A percentile compares a stretch with the other conserved stretches of the same genome.
These are phyloP conservation scores for Entomortierella beljakovae DNA, from an alignment of 192 early-diverging fungal species.

Conservation along the genomic window DNA sequence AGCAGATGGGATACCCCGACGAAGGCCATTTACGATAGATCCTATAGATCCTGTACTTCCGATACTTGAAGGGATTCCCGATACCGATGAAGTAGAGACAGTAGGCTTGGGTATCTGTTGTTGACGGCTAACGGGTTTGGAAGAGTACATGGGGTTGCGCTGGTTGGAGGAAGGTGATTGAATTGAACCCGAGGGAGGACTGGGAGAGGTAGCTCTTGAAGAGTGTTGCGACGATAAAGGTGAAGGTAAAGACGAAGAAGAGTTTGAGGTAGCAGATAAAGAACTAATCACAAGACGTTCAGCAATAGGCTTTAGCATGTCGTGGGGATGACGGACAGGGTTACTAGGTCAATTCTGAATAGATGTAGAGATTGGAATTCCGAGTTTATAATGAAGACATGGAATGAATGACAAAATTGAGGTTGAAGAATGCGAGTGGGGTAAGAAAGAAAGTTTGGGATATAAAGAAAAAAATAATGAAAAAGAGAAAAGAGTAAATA, in stretches of 20 bases:
- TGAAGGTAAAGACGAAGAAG: constrained; percentile 10
- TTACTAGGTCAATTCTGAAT: not conserved
- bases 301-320: constrained; percentile 15
- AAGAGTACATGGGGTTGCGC: constrained; percentile 26
- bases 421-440: not conserved
- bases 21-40: constrained; percentile 1
- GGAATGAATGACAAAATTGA: not conserved
- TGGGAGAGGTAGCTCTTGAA: constrained; percentile 17
- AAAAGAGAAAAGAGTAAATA: not conserved
- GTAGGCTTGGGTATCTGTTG: not conserved
- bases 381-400: not conserved
- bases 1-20: not conserved
- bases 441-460: not conserved
- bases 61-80: not conserved
- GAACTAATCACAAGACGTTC: constrained; percentile 16
- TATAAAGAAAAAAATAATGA: not conserved
- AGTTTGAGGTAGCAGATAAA: constrained; percentile 11
- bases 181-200: not conserved
- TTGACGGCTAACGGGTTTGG: constrained; percentile 6
- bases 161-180: constrained; percentile 3
- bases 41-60: not conserved
- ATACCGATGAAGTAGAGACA: not conserved
- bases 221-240: constrained; percentile 16
- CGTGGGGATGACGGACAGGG: not conserved
- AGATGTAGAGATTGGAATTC: not conserved